These are phyloP conservation scores for Xerocomus brunneocitrinus DNA, from an alignment of 768 basidiomycete species.

Conservation along the genomic window DNA sequence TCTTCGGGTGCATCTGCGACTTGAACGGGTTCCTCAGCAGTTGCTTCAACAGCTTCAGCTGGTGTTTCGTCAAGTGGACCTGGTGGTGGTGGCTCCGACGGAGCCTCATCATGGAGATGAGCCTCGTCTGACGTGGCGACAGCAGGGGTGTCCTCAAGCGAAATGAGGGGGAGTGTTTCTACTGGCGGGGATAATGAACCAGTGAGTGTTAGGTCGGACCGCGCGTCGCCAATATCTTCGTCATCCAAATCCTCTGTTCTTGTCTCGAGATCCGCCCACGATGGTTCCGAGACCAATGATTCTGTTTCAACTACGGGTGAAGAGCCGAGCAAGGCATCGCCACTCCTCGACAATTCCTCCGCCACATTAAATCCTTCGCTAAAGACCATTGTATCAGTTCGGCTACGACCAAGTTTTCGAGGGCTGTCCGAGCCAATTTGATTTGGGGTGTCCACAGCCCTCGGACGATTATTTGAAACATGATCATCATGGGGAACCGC, in stretches of 20 bases:
- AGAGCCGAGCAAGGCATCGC: slow-evolving; percentile 7
- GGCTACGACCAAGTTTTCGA: slow-evolving; percentile 45
- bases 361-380: slow-evolving; percentile 39
- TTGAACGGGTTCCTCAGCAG: slow-evolving; percentile 7
- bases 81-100: slow-evolving; percentile 1
- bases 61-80: slow-evolving; percentile 1
- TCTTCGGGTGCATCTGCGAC: slow-evolving; percentile 1
- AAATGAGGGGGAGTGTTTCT: slow-evolving; percentile 24
- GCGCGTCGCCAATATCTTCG: slow-evolving; percentile 23
- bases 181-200: slow-evolving; percentile 26
- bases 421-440: slow-evolving; percentile 35
- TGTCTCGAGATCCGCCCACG: slow-evolving; percentile 13
- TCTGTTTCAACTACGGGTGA: slow-evolving; percentile 12
- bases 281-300: not conserved
- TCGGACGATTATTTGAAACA: slow-evolving; percentile 15
- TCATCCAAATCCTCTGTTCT: slow-evolving; percentile 18
- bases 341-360: slow-evolving; percentile 35
- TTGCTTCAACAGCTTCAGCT: slow-evolving; percentile 5
- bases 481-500: slow-evolving; percentile 3
- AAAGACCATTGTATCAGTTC: slow-evolving; percentile 76
- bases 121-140: not conserved
- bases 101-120: not conserved
- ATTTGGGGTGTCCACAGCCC: slow-evolving; percentile 12
- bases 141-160: slow-evolving; percentile 18
- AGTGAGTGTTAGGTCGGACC: slow-evolving; percentile 16